Evolutionary conservation across 139 green algal genomes (phyloP), one percentile per base, ranked within the genome.

Genomic region (Mesotaenium endlicherianum): DNA sequence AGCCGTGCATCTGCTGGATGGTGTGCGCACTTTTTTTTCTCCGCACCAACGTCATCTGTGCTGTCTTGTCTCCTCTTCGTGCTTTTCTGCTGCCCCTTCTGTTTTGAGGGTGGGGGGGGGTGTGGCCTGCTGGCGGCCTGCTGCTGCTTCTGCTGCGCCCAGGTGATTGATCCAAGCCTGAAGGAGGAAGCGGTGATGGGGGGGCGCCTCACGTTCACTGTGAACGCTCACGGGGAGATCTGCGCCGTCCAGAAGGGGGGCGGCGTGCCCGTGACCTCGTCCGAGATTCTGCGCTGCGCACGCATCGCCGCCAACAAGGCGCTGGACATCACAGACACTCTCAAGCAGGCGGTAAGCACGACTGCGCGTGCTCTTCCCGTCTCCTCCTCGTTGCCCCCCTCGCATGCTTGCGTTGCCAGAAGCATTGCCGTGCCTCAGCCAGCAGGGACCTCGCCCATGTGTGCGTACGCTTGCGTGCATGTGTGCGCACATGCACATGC

Each of bases 241-340:
- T 97, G 94, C 80, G 90, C 91, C 6, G 81, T 95, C 50, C 91
- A 95, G 49, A 96, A 97, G 86, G 86, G 88, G 2, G 83, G 90
- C 6, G 92, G 93, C 38, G 81, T 91, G 42, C 92, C 90, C 0
- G 78, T 97, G 16, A 72, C 58, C 3, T 36, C 75, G 1, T 6
- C 71, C 30, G 80, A 83, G 75, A 17, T 83, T 5, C 67, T 86
- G 81, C 69, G 59, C 50, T 81, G 64, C 39, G 40, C 20, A 72
- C 74, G 74, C 17, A 86, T 86, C 44, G 81, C 81, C 11, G 34
- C 41, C 26, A 34, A 8, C 57, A 85, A 75, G 36, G 81, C 55
- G 26, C 2, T 47, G 3, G 50, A 87, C 40, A 84, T 86, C 30
- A n/a, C 75, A 76, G 72, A 20, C 3, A 31, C 80, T 67, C 43